Evolutionary conservation across 2,329 filamentous ascomycete species (phyloP).

Genomic region (Aspergillus sojae): DNA sequence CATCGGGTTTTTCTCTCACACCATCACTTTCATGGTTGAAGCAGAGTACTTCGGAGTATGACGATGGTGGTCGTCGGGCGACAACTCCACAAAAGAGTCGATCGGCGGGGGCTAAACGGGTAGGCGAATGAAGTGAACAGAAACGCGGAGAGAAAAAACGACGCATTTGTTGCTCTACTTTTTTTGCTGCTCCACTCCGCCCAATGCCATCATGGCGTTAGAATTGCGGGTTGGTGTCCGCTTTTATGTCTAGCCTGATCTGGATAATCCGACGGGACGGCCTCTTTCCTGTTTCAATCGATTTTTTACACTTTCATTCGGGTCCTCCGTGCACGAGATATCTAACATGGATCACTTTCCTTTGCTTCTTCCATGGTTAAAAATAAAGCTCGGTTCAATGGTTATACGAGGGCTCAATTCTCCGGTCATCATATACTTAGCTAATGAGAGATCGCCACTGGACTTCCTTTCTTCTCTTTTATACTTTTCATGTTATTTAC

Average conservation of each 20-base stretch:
- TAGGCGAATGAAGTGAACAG: slow-evolving; percentile 1
- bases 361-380: not conserved
- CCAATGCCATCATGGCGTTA: slow-evolving; percentile 18
- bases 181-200: slow-evolving; percentile 2
- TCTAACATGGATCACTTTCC: not conserved
- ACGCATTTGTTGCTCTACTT: not conserved
- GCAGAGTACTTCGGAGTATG: slow-evolving; percentile 1
- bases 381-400: not conserved
- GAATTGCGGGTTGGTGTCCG: not conserved
- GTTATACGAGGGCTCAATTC: not conserved
- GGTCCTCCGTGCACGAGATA: not conserved
- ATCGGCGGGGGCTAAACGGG: slow-evolving; percentile 12
- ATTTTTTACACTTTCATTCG: not conserved
- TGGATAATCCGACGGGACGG: slow-evolving; percentile 21
- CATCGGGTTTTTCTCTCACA: not conserved
- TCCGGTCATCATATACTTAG: not conserved
- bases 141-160: not conserved
- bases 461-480: not conserved
- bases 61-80: slow-evolving; percentile 6
- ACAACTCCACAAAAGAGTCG: not conserved
- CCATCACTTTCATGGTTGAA: not conserved
- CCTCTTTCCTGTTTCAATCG: not conserved
- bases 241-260: slow-evolving; percentile 17
- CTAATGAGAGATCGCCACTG: not conserved
- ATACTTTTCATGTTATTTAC: not conserved